phyloP scores from a whole-genome alignment of 805 yeast species.

The Metschnikowia shivogae region DNA sequence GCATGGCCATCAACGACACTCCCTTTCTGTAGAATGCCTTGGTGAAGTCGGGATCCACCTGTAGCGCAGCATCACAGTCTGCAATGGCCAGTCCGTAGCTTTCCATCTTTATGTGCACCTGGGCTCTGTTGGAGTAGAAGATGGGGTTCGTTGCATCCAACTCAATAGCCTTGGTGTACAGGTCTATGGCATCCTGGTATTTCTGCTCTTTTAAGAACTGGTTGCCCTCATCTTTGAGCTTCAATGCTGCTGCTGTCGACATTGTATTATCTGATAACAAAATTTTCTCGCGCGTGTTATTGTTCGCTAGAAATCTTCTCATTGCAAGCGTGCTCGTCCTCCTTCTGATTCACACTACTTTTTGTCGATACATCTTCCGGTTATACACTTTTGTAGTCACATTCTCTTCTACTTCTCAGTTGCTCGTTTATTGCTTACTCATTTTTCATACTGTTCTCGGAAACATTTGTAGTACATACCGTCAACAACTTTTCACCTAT shows the following conservation, averaged over 20 bases:
- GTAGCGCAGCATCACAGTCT: slow-evolving; percentile 74
- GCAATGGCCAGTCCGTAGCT: slow-evolving; percentile 78
- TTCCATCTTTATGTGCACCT: slow-evolving; percentile 81
- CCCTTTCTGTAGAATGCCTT: slow-evolving; percentile 90
- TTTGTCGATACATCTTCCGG: no score
- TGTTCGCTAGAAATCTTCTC: not conserved
- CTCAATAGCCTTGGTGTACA: slow-evolving; percentile 72
- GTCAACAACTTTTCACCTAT: not conserved
- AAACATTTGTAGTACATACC: not conserved
- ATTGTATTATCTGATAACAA: slow-evolving; percentile 5
- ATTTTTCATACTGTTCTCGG: no score
- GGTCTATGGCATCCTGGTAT: slow-evolving; percentile 59
- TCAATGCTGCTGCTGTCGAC: slow-evolving; percentile 39
- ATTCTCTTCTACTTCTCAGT: no score
- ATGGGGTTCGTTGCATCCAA: slow-evolving; percentile 55
- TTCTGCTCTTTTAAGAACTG: slow-evolving; percentile 61
- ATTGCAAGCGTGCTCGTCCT: no score
- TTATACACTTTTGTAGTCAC: no score
- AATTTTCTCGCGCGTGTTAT: not conserved
- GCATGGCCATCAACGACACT: slow-evolving; percentile 68
- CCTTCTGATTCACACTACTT: no score
- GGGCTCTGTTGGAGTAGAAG: slow-evolving; percentile 82
- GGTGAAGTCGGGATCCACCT: slow-evolving; percentile 58
- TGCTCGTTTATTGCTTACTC: no score
- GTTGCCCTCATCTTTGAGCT: slow-evolving; percentile 70